Conservation (phyloP, 352 stramenopile genomes). For the Globisporangium paroecandrum region DNA sequence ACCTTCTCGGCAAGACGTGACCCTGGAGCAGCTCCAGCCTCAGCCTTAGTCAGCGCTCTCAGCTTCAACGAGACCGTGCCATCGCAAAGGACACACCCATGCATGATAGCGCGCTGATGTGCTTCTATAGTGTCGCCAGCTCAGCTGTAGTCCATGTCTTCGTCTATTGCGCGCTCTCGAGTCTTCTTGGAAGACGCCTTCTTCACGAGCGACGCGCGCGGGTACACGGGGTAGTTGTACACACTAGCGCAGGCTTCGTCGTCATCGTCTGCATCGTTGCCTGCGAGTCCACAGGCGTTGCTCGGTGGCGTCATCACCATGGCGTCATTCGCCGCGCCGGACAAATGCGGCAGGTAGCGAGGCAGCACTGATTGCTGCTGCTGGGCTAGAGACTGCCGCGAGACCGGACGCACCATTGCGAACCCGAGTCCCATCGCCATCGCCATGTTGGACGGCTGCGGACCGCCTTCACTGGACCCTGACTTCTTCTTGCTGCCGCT, state of each 20-base stretch:
- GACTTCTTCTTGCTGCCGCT: constrained; percentile 39
- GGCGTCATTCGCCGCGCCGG: constrained; percentile 24
- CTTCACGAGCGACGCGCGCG: constrained; percentile 30
- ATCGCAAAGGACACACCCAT: neutral
- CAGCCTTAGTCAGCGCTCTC: neutral
- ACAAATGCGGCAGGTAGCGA: constrained; percentile 46
- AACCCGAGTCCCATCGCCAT: constrained; percentile 23
- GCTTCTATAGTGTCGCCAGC: neutral
- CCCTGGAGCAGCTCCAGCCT: neutral
- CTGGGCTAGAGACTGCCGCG: constrained; percentile 35
- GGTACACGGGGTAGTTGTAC: constrained; percentile 64
- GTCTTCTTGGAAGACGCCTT: constrained; percentile 51
- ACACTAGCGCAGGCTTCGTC: constrained; percentile 26
- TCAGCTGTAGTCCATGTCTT: constrained; percentile 60
- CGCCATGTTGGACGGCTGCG: constrained; percentile 15
- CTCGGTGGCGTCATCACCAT: constrained; percentile 8
- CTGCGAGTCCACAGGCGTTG: neutral
- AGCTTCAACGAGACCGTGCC: neutral
- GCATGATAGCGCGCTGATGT: neutral
- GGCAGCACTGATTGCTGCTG: constrained; percentile 23
- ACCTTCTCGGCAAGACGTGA: neutral
- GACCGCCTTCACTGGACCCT: constrained; percentile 1
- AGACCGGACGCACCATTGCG: constrained; percentile 41
- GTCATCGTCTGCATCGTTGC: constrained; percentile 22
- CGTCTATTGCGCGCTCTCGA: constrained; percentile 35